Conservation (phyloP, 208 protist genomes). For the Balamuthia mandrillaris region DNA sequence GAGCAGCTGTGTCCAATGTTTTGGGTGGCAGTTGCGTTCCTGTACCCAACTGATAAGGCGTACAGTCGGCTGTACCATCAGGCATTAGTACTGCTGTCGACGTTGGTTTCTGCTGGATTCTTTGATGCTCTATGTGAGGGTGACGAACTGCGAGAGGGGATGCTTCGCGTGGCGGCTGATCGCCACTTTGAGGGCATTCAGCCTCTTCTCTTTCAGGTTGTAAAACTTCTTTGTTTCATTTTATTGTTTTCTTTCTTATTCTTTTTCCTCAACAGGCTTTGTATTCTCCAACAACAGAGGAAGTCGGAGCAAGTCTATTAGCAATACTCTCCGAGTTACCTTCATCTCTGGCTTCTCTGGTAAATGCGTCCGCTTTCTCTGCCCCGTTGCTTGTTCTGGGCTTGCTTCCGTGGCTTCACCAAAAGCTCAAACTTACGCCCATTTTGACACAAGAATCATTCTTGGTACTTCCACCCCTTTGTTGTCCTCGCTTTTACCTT, state of each 20-base stretch:
- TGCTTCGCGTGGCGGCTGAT: no score
- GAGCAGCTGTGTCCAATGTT: no score
- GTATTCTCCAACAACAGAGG: not conserved
- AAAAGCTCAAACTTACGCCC: not conserved
- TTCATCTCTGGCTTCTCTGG: not conserved
- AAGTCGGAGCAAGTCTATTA: not conserved
- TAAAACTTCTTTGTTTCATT: no score
- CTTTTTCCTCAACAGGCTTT: no score
- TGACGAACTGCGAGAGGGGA: no score
- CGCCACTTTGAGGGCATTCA: not conserved
- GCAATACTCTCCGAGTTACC: not conserved
- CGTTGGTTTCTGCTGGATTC: no score
- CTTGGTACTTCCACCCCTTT: not conserved
- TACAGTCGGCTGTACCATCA: not conserved
- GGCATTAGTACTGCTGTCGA: no score
- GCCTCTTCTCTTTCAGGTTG: not conserved
- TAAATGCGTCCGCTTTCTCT: not conserved
- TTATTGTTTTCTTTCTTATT: no score
- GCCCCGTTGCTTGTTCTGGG: not conserved
- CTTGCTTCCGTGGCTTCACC: not conserved
- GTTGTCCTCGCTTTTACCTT: no score
- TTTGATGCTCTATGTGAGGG: no score
- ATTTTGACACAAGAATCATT: not conserved
- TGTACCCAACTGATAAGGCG: not conserved
- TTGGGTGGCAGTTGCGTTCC: not conserved